Evolutionary conservation across 768 basidiomycete genomes (phyloP).

Genomic region (Suillus fuscotomentosus): DNA sequence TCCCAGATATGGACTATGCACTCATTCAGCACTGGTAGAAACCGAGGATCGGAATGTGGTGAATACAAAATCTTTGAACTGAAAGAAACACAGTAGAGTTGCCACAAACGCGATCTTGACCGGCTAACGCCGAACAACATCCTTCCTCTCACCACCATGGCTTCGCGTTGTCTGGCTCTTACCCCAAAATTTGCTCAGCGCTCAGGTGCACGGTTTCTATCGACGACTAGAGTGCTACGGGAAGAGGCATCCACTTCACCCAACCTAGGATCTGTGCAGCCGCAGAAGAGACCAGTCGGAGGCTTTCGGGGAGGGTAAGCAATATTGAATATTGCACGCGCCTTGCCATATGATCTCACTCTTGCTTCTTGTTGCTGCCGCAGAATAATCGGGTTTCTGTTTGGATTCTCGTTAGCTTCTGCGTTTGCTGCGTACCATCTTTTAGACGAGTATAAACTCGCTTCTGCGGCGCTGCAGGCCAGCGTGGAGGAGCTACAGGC

Average conservation of each 20-base stretch:
- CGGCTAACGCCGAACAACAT: slow-evolving; percentile 24
- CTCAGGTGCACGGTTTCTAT: slow-evolving; percentile 36
- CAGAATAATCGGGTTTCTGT: slow-evolving; percentile 81
- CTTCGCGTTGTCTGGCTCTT: slow-evolving; percentile 28
- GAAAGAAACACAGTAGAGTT: background rate
- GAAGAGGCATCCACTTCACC: slow-evolving; percentile 42
- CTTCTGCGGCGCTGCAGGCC: slow-evolving; percentile 82
- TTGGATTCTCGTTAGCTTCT: slow-evolving; percentile 89
- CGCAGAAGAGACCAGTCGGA: slow-evolving; percentile 74
- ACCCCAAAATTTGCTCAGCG: slow-evolving; percentile 16
- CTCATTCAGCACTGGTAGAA: slow-evolving; percentile 15
- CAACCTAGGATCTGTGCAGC: slow-evolving; percentile 53
- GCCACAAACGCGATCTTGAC: slow-evolving; percentile 6
- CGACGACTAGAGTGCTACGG: slow-evolving; percentile 41
- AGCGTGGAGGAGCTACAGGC: slow-evolving; percentile 85
- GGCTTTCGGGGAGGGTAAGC: slow-evolving; percentile 64
- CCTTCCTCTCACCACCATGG: slow-evolving; percentile 15
- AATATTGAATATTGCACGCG: slow-evolving; percentile 5
- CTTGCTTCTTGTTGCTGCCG: slow-evolving; percentile 1
- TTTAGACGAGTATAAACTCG: slow-evolving; percentile 86
- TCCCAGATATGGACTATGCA: slow-evolving; percentile 13
- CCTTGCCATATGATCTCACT: background rate
- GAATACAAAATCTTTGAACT: background rate
- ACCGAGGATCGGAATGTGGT: slow-evolving; percentile 13
- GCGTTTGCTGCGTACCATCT: slow-evolving; percentile 85